phyloP scores from a whole-genome alignment of 441 rosid species.

The Populus hybrid region DNA sequence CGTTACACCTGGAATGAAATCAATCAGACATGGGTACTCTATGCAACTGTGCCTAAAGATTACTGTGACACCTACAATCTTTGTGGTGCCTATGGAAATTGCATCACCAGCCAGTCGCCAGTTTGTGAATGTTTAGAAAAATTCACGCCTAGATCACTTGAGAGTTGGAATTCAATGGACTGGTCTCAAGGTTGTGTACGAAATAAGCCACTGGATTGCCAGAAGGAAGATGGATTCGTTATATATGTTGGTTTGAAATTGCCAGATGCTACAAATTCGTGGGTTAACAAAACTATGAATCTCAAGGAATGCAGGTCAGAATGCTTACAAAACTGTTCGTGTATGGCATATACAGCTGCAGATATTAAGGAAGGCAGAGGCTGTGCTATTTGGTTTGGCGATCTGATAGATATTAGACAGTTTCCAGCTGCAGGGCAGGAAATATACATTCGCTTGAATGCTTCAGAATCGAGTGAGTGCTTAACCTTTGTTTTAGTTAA shows the following conservation, averaged over 20 bases:
- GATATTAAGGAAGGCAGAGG: constrained; percentile 27
- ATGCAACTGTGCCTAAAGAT: background rate
- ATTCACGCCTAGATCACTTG: constrained; percentile 26
- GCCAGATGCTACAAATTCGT: constrained; percentile 25
- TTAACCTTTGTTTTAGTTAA: background rate
- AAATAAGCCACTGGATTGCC: constrained; percentile 20
- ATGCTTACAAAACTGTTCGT: constrained; percentile 37
- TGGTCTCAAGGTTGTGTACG: constrained; percentile 28
- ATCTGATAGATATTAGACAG: constrained; percentile 34
- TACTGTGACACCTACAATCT: constrained; percentile 8
- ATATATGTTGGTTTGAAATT: constrained; percentile 18
- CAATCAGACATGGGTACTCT: background rate
- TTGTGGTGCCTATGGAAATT: constrained; percentile 17
- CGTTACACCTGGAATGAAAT: constrained; percentile 1
- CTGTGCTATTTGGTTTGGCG: constrained; percentile 40
- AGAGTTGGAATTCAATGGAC: constrained; percentile 1
- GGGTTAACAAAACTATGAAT: constrained; percentile 15
- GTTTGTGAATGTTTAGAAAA: constrained; percentile 36
- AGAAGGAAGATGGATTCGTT: constrained; percentile 23
- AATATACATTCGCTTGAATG: constrained; percentile 29
- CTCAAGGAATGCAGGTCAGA: constrained; percentile 21
- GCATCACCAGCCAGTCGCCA: constrained; percentile 5
- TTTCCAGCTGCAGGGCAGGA: constrained; percentile 24
- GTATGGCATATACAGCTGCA: constrained; percentile 26
- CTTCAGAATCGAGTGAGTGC: constrained; percentile 24